Conservation (phyloP, 1,284 basidiomycete genomes). For the Moesziomyces sp. region DNA sequence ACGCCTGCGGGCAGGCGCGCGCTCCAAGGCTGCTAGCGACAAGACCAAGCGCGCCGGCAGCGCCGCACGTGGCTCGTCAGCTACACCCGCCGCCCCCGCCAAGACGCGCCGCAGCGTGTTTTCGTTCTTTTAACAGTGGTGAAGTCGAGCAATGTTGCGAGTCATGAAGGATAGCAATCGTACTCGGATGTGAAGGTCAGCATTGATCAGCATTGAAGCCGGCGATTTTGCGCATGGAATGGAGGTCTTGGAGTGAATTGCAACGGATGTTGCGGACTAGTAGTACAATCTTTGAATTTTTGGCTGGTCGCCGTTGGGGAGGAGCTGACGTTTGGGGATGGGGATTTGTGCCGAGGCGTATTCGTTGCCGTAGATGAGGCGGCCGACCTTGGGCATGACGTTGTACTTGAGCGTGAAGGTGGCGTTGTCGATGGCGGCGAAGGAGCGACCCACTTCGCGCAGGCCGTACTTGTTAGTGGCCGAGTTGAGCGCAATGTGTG, state of each 20-base stretch:
- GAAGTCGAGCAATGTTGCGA: not conserved
- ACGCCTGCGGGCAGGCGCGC: constrained; percentile 1
- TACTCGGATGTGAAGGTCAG: not conserved
- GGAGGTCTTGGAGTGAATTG: not conserved
- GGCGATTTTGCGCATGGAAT: not conserved
- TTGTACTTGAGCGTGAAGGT: constrained; percentile 87
- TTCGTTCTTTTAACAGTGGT: constrained; percentile 18
- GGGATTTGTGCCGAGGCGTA: constrained; percentile 17
- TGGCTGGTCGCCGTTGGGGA: constrained; percentile 21
- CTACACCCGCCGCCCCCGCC: constrained; percentile 6
- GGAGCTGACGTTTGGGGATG: constrained; percentile 22
- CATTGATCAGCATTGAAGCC: not conserved
- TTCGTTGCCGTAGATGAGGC: constrained; percentile 69
- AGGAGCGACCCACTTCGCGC: constrained; percentile 78
- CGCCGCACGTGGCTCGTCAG: not conserved
- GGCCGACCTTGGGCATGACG: constrained; percentile 86
- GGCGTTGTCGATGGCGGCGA: constrained; percentile 72
- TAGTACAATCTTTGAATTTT: constrained; percentile 43
- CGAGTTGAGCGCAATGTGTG: constrained; percentile 74
- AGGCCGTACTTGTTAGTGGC: constrained; percentile 86
- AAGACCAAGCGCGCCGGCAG: constrained; percentile 5
- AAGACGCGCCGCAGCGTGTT: constrained; percentile 35
- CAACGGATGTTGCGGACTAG: constrained; percentile 3
- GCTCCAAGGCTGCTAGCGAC: constrained; percentile 5
- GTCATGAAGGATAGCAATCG: not conserved